Percentiles rank a stretch among this genome's conserved stretches.
These are phyloP conservation scores for Heliamphora pulchella DNA, from an alignment of 179 eudicot species.

Conservation along the genomic window DNA sequence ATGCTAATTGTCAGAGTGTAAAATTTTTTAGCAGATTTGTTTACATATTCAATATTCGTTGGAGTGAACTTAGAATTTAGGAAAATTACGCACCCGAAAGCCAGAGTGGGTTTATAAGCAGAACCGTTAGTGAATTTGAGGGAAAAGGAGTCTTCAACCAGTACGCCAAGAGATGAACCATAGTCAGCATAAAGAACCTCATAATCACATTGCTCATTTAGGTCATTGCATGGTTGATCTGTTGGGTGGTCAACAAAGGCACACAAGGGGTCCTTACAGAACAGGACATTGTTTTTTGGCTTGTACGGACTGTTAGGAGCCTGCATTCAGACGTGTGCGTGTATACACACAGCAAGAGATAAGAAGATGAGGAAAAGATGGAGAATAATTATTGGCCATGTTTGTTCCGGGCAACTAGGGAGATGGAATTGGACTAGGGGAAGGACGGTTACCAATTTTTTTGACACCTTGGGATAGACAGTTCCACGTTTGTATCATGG, in stretches of 20 bases:
- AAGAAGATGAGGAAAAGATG: neutral
- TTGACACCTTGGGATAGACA: no score
- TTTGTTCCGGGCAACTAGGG: no score
- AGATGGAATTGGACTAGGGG: no score
- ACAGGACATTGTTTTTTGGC: constrained; percentile 40
- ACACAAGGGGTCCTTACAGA: constrained; percentile 61
- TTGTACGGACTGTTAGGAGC: constrained; percentile 46
- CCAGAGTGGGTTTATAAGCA: constrained; percentile 31
- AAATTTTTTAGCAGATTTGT: neutral
- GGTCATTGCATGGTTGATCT: constrained; percentile 34
- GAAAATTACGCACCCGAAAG: constrained; percentile 51
- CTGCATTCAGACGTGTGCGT: constrained; percentile 17
- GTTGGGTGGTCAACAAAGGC: constrained; percentile 38
- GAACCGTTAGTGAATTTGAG: constrained; percentile 47
- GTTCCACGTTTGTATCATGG: no score
- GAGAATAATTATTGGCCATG: neutral
- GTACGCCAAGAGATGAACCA: constrained; percentile 78
- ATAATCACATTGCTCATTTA: constrained; percentile 75
- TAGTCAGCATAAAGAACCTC: constrained; percentile 72
- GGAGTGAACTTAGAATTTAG: neutral
- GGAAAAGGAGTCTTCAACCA: constrained; percentile 53
- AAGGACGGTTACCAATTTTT: no score
- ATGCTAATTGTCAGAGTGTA: neutral
- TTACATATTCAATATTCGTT: neutral
- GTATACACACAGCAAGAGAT: neutral